phyloP scores from a whole-genome alignment of 805 yeast species.

The Hemisphaericaspora nanyangensis region DNA sequence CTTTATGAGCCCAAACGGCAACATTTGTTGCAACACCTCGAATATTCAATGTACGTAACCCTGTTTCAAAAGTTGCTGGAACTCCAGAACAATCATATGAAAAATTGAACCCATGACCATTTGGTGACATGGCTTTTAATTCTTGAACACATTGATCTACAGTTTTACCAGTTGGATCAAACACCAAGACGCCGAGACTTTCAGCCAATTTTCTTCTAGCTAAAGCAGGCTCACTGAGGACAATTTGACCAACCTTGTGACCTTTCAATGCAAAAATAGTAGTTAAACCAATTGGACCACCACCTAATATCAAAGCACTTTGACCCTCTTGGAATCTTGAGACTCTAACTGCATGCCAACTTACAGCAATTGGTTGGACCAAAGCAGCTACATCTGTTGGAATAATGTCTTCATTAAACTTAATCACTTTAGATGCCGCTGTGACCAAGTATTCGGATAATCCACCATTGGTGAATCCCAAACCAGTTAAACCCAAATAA shows the following conservation, averaged over 20 bases:
- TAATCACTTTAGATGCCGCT: constrained; percentile 35
- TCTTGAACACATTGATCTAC: constrained; percentile 35
- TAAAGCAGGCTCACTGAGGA: constrained; percentile 56
- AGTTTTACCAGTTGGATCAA: constrained; percentile 44
- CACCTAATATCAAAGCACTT: constrained; percentile 53
- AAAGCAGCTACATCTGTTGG: constrained; percentile 47
- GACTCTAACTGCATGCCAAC: constrained; percentile 55
- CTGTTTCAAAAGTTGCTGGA: constrained; percentile 49
- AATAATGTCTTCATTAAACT: constrained; percentile 38
- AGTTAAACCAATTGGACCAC: constrained; percentile 63
- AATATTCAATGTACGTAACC: constrained; percentile 45
- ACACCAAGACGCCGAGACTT: constrained; percentile 43
- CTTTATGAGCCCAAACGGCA: constrained; percentile 60
- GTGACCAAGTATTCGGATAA: constrained; percentile 46
- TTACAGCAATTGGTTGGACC: constrained; percentile 55
- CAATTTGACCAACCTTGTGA: constrained; percentile 34
- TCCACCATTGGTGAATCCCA: constrained; percentile 57
- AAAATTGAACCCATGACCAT: constrained; percentile 45
- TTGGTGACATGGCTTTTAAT: constrained; percentile 33
- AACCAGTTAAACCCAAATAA: constrained; percentile 47
- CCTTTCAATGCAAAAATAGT: constrained; percentile 52
- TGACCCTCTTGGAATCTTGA: constrained; percentile 40
- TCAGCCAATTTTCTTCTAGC: constrained; percentile 55
- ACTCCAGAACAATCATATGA: constrained; percentile 56
- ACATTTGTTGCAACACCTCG: constrained; percentile 60